Base-by-base conservation (phyloP, 768 basidiomycete genomes). In the Trametes punicea region DNA sequence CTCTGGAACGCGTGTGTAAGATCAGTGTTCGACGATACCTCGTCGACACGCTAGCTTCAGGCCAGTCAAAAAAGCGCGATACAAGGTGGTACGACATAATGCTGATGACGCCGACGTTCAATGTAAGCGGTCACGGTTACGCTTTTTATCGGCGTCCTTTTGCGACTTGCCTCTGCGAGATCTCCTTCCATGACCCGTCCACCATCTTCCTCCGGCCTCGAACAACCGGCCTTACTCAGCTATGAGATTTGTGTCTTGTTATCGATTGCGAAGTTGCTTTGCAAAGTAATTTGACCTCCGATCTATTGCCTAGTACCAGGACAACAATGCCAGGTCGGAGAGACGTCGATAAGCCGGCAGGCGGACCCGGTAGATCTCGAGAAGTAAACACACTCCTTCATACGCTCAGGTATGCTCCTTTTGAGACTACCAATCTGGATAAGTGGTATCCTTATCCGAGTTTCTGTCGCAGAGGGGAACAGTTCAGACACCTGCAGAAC, bases 401-500 rank as follows among this genome's bases (percentile, higher is more conserved):
- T 57, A 80, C 71, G 3, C 69, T 84, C 27, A 78, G 83, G 82
- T 81, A 60, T 36, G 71, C 55, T 4, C 11, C 2, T 27, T 26
- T 21, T 27, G 1, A 4, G 13, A 11, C 11, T 25, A 11, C 42
- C 21, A 1, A 4, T 20, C 6, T 7, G 42, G 36, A 4, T 44
- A 56, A 29, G 57, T 39, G 41, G 48, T 59, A 21, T 61, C 46
- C 39, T 47, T 41, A 3, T 25, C 15, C 9, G n/a, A n/a, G 31
- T 31, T 31, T 13, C 13, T 36, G n/a, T 36, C 18, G 6, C 56
- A 89, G 87, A 65, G 87, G 85, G 9, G 88, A 90, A 66, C 83
- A 89, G 39, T 88, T 84, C 55, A 77, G 87, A 50, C 88, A 80
- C 58, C 62, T 71, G 31, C 84, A 81, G 55, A 90, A 90, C 65